Base-by-base conservation (phyloP, 495 filamentous ascomycete species). In the Wilcoxina mikolae region DNA sequence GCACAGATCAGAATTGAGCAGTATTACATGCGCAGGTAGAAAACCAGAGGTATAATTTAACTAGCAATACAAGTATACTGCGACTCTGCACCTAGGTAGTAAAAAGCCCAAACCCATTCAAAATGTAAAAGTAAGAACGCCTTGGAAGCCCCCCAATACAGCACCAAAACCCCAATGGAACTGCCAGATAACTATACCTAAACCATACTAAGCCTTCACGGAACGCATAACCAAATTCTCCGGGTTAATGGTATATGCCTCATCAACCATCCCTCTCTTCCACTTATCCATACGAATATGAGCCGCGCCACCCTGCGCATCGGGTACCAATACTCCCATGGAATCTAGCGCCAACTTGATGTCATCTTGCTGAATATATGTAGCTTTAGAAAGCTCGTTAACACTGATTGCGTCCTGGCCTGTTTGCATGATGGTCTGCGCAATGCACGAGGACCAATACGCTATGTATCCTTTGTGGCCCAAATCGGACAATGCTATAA, bases 301-400 rank as follows among this genome's bases (percentile, higher is more conserved):
- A 15, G 43, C 15, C 11, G n/a, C 23, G 2, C 25, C 25, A 20
- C 49, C 29, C 2, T 52, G n/a, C 26, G 18, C 29, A 9, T 39
- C 12, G 1, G 11, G 9, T 10, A 52, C 33, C 23, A 52, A 9
- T 27, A 52, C 33, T 10, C 31, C 49, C 49, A 52, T 52, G 33
- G 18, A 20, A 7, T 38, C 33, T 10, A 52, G 15, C 15, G 49
- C 26, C 26, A 22, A 17, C 7, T 53, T 50, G 5, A 66, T 59
- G 20, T 66, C 63, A 18, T 66, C 63, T 15, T 56, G 56, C 29
- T 56, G 54, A 22, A 66, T 62, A 52, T 57, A 66, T 2, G 63
- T 66, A 28, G 56, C 58, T 4, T 43, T 29, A 17, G 62, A 65
- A 17, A 66, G 44, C 10, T 59, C 56, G 2, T 57, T 53, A 25